phyloP scores from a whole-genome alignment of 2,329 filamentous ascomycete genomes.

The Ambrosiella xylebori region DNA sequence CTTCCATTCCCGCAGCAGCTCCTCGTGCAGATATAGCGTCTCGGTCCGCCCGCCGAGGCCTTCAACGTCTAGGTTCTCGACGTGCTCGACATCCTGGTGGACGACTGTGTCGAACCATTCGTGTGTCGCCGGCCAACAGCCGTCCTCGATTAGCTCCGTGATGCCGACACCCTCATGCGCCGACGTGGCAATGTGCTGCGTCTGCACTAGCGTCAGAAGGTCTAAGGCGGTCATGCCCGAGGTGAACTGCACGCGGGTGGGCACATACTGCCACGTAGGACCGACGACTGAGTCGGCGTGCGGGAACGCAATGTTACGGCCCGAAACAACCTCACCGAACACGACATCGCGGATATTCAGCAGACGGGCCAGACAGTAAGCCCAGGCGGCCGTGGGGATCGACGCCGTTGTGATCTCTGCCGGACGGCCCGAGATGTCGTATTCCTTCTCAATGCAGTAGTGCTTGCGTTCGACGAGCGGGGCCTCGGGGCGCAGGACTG shows the following conservation, averaged over 20 bases:
- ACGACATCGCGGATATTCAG: slow-evolving; percentile 37
- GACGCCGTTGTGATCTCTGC: slow-evolving; percentile 45
- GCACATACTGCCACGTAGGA: slow-evolving; percentile 51
- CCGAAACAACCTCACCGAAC: slow-evolving; percentile 50
- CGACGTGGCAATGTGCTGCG: slow-evolving; percentile 39
- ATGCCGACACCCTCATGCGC: slow-evolving; percentile 38
- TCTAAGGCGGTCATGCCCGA: slow-evolving; percentile 32
- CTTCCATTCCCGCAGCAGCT: slow-evolving; percentile 40
- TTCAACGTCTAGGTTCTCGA: slow-evolving; percentile 32
- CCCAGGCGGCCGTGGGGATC: slow-evolving; percentile 51
- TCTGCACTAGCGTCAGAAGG: slow-evolving; percentile 35
- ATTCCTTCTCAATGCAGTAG: slow-evolving; percentile 25
- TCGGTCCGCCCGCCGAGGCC: slow-evolving; percentile 29
- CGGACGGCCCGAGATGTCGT: slow-evolving; percentile 30
- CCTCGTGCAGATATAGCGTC: slow-evolving; percentile 40
- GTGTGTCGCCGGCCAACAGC: slow-evolving; percentile 24
- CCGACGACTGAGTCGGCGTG: slow-evolving; percentile 39
- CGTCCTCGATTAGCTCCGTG: slow-evolving; percentile 33
- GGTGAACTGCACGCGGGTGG: slow-evolving; percentile 40
- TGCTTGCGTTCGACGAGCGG: slow-evolving; percentile 23
- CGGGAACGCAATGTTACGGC: slow-evolving; percentile 38
- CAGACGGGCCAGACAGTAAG: slow-evolving; percentile 40
- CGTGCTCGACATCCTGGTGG: slow-evolving; percentile 43
- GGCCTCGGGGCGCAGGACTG: slow-evolving; percentile 22
- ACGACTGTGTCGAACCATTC: slow-evolving; percentile 38